Percentiles rank a stretch among this genome's conserved stretches.
phyloP scores from a whole-genome alignment of 1,139 yeast species.

The Scheffersomyces lignicola region DNA sequence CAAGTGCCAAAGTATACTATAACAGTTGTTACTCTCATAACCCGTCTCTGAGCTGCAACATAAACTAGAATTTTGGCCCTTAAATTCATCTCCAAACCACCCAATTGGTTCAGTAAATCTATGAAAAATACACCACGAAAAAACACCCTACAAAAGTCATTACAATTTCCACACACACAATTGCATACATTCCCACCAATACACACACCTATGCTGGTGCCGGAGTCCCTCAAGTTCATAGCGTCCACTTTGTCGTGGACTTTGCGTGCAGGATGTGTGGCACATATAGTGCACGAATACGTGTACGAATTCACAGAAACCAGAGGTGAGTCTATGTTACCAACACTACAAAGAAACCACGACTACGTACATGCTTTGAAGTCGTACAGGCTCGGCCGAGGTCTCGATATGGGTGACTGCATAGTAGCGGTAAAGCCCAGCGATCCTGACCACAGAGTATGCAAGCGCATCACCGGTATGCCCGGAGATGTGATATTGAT shows the following conservation, averaged over 20 bases:
- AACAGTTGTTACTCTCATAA: no score
- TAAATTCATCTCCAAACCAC: no score
- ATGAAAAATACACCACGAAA: no score
- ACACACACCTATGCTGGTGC: slow-evolving; percentile 12
- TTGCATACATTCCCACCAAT: neutral
- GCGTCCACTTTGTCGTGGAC: slow-evolving; percentile 45
- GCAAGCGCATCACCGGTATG: slow-evolving; percentile 93
- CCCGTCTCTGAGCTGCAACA: no score
- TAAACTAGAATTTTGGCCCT: no score
- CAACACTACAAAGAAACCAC: slow-evolving; percentile 71
- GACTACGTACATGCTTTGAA: slow-evolving; percentile 85
- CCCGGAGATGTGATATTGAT: slow-evolving; percentile 84
- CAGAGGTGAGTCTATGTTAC: slow-evolving; percentile 93
- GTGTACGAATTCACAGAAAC: slow-evolving; percentile 80
- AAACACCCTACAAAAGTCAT: no score
- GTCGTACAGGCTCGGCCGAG: slow-evolving; percentile 55
- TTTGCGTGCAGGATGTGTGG: slow-evolving; percentile 63
- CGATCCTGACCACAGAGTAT: slow-evolving; percentile 80
- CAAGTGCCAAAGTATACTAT: no score
- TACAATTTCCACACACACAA: no score
- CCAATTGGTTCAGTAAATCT: no score
- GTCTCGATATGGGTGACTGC: slow-evolving; percentile 76
- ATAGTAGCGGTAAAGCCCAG: slow-evolving; percentile 90
- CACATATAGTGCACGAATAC: slow-evolving; percentile 66
- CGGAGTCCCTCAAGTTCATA: slow-evolving; percentile 28